Evolutionary conservation across 768 basidiomycete genomes (phyloP).

Genomic region (Obba rivulosa): DNA sequence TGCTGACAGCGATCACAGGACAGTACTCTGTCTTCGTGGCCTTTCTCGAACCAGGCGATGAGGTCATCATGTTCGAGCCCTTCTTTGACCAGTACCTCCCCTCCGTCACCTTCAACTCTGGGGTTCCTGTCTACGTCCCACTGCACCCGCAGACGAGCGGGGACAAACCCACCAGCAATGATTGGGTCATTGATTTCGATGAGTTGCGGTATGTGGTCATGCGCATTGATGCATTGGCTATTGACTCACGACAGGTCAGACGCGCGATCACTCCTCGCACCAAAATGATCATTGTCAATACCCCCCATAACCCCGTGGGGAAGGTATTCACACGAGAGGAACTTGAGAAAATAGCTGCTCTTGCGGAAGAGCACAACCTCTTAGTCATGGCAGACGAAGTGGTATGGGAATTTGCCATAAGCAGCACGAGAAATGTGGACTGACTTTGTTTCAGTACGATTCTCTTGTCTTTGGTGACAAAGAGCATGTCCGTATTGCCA

Average conservation of each 20-base stretch:
- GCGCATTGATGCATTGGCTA: not conserved
- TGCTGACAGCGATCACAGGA: conserved; percentile 40
- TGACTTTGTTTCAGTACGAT: conserved; percentile 63
- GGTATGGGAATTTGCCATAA: conserved; percentile 39
- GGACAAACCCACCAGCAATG: conserved; percentile 51
- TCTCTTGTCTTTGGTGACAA: conserved; percentile 83
- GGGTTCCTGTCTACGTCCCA: conserved; percentile 90
- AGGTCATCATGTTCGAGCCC: conserved; percentile 98
- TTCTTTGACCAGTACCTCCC: conserved; percentile 97
- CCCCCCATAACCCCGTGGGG: conserved; percentile 97
- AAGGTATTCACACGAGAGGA: conserved; percentile 89
- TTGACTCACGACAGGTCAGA: conserved; percentile 31
- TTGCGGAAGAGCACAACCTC: conserved; percentile 90
- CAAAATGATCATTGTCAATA: conserved; percentile 94
- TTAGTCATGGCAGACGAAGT: conserved; percentile 96
- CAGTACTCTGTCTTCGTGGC: conserved; percentile 93
- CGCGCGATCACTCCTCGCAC: conserved; percentile 82
- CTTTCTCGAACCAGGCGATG: conserved; percentile 87
- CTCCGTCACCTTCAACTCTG: conserved; percentile 90
- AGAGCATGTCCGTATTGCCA: conserved; percentile 90
- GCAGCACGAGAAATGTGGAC: not conserved
- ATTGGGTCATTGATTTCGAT: conserved; percentile 89
- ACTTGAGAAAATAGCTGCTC: conserved; percentile 75
- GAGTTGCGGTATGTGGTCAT: conserved; percentile 64
- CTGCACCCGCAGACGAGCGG: conserved; percentile 74